Conservation (phyloP, 176 grass and related monocot species). For the Dendrocalamus sinicus region DNA sequence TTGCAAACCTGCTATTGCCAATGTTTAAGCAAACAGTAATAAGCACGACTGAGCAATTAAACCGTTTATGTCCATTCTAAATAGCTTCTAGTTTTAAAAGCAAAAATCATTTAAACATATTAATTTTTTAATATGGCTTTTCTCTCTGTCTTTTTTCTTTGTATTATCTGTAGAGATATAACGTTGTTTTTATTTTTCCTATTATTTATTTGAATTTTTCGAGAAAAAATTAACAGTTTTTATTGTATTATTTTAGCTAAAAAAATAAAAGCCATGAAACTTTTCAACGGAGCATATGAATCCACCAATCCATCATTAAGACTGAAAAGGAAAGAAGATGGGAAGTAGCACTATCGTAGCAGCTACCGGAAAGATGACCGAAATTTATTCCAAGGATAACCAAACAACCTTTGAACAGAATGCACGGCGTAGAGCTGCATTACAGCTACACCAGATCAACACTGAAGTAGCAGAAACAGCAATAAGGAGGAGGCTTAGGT, state of each 20-base stretch:
- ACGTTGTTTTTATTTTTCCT: no score
- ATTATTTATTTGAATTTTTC: no score
- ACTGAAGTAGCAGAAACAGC: neutral
- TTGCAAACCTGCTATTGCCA: slow-evolving; percentile 36
- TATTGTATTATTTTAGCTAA: no score
- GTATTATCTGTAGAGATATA: no score
- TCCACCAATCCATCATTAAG: slow-evolving; percentile 36
- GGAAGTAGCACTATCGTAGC: no score
- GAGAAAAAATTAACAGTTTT: no score
- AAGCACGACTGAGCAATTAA: slow-evolving; percentile 13
- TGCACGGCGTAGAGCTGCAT: slow-evolving; percentile 17
- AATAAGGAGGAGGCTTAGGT: neutral
- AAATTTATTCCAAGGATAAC: slow-evolving; percentile 48
- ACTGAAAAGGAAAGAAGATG: slow-evolving; percentile 34
- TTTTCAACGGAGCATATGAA: neutral
- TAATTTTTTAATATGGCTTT: no score
- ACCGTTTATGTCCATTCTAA: neutral
- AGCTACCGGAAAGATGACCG: neutral
- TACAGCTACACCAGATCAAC: slow-evolving; percentile 28
- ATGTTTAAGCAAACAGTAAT: neutral
- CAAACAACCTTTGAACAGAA: neutral
- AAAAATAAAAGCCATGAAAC: no score
- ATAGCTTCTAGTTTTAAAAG: no score
- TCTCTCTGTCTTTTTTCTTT: no score
- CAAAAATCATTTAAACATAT: no score